Evolutionary conservation across 441 rosid genomes (phyloP).

Genomic region (Hura crepitans): DNA sequence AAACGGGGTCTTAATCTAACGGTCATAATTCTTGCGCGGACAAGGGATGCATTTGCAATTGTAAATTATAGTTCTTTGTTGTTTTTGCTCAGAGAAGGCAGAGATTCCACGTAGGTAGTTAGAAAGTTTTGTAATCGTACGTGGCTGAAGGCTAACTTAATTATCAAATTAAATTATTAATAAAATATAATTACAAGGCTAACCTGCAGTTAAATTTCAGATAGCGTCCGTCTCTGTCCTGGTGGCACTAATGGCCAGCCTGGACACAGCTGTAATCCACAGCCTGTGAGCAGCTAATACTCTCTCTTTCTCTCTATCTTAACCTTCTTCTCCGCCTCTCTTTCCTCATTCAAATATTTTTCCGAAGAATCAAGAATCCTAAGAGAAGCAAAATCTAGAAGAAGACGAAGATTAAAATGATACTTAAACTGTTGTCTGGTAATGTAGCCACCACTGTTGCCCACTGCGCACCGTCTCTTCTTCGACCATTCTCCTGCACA

Average conservation of each 20-base stretch:
- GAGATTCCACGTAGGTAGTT: background rate
- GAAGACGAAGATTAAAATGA: background rate
- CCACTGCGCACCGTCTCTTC: slow-evolving; percentile 10
- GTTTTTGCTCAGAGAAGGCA: background rate
- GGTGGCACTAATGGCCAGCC: slow-evolving; percentile 44
- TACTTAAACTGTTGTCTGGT: background rate
- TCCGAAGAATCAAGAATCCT: background rate
- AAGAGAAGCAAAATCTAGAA: background rate
- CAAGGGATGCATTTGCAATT: no score
- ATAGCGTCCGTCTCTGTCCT: slow-evolving; percentile 34
- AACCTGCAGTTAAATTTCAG: background rate
- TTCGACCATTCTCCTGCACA: slow-evolving; percentile 4
- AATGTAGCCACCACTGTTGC: slow-evolving; percentile 5
- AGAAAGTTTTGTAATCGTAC: background rate
- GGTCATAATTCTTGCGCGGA: no score
- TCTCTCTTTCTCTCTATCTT: slow-evolving; percentile 16
- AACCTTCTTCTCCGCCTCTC: background rate
- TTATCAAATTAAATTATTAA: background rate
- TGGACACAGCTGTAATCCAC: slow-evolving; percentile 55
- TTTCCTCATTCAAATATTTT: background rate
- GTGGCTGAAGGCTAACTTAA: background rate
- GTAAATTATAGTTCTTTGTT: no score
- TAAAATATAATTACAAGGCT: background rate
- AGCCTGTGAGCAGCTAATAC: slow-evolving; percentile 19
- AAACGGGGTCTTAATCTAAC: no score